These are phyloP conservation scores for Boletus sp. DNA, from an alignment of 768 basidiomycete species.

Conservation along the genomic window DNA sequence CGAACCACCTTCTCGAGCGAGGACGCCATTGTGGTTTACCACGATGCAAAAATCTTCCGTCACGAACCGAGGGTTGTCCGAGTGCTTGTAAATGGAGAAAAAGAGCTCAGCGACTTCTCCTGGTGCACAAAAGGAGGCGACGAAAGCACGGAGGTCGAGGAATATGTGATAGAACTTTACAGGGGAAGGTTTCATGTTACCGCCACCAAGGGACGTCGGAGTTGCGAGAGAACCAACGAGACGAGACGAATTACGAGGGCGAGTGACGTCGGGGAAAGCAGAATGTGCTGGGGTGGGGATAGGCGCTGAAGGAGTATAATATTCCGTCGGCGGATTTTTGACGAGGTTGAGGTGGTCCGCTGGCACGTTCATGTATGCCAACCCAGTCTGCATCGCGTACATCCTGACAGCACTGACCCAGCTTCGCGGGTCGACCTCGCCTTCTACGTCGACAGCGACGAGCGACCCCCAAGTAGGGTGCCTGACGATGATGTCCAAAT, in stretches of 20 bases:
- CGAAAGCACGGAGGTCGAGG: slow-evolving; percentile 88
- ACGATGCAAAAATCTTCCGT: slow-evolving; percentile 92
- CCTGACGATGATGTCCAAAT: slow-evolving; percentile 92
- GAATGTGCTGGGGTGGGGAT: slow-evolving; percentile 66
- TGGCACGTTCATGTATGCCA: slow-evolving; percentile 70
- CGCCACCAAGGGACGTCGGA: slow-evolving; percentile 3
- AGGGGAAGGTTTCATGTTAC: slow-evolving; percentile 36
- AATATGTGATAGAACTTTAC: slow-evolving; percentile 87
- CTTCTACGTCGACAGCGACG: slow-evolving; percentile 87
- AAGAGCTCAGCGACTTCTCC: slow-evolving; percentile 93
- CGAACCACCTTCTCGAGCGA: slow-evolving; percentile 72
- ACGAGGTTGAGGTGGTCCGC: slow-evolving; percentile 37
- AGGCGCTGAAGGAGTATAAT: slow-evolving; percentile 39
- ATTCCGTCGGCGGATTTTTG: slow-evolving; percentile 42
- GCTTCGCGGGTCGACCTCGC: slow-evolving; percentile 73
- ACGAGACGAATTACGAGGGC: slow-evolving; percentile 33
- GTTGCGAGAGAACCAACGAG: slow-evolving; percentile 36
- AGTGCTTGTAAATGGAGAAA: slow-evolving; percentile 89
- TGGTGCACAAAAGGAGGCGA: slow-evolving; percentile 84
- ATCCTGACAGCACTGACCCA: slow-evolving; percentile 90
- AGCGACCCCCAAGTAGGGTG: slow-evolving; percentile 90
- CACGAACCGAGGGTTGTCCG: slow-evolving; percentile 73
- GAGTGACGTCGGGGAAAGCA: slow-evolving; percentile 58
- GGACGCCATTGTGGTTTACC: slow-evolving; percentile 88
- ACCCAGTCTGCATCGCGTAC: slow-evolving; percentile 85